Evolutionary conservation across 345 rosid genomes (phyloP).

Genomic region (Eucalyptus sp.): DNA sequence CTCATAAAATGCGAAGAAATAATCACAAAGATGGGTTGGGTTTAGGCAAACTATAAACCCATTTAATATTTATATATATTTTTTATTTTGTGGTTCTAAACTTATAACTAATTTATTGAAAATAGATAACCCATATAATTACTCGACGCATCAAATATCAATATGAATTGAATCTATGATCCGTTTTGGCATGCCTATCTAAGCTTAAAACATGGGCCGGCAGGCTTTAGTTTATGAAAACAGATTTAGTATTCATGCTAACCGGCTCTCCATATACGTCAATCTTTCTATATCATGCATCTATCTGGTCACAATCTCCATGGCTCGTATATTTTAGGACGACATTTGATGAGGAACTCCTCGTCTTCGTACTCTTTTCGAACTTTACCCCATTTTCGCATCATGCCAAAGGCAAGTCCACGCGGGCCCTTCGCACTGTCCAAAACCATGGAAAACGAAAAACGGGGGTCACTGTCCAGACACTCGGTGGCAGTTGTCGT

Average conservation of each 20-base stretch:
- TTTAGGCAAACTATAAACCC: rapidly evolving
- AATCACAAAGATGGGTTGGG: rapidly evolving
- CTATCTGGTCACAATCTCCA: background rate
- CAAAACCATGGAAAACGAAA: background rate
- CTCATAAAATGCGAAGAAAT: background rate
- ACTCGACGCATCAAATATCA: too few relatives aligned
- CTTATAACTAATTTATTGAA: too few relatives aligned
- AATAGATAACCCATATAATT: too few relatives aligned
- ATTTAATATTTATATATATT: too few relatives aligned
- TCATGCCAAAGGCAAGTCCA: background rate
- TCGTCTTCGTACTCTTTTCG: background rate
- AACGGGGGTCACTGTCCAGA: background rate
- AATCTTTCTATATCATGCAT: background rate
- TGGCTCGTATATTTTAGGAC: rapidly evolving
- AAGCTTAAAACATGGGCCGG: too few relatives aligned
- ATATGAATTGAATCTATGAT: background rate
- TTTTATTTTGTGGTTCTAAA: too few relatives aligned
- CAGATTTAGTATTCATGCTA: background rate
- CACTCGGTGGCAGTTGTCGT: background rate
- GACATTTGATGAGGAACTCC: background rate
- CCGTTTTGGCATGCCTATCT: rapidly evolving
- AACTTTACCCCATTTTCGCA: background rate
- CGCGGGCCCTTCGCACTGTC: background rate
- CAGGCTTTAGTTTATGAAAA: too few relatives aligned
- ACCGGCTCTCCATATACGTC: background rate